Base-by-base conservation (phyloP, 345 rosid species). In the Arabis alpina region DNA sequence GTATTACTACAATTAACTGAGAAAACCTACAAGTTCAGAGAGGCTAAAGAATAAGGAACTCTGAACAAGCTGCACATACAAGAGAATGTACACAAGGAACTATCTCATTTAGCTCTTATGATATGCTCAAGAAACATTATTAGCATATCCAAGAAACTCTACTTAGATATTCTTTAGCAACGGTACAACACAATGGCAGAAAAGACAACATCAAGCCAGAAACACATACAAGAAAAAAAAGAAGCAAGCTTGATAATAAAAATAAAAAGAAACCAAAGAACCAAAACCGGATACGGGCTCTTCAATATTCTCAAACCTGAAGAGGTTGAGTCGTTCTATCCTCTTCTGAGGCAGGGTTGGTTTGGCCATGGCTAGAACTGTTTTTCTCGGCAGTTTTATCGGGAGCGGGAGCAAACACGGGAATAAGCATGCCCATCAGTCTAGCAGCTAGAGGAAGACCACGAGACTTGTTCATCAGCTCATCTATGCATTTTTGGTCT, bases 381-480 rank as follows among this genome's bases (percentile, higher is more conserved):
- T n/a, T 61, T 5, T 14, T 3, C 14, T 11, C 12, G 7, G 12
- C 0, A 7, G 4, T 14, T 24, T 67, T 53, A 43, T 43, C 4
- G 30, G 30, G 30, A 28, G 30, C 54, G 5, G 56, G 63, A 32
- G 56, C 14, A 55, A 54, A 44, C 54, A 55, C 54, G 1, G 73
- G 73, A 9, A 0, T 4, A 48, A 77, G 61, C 55, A 47, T 39
- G 45, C 76, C 82, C 77, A 79, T 41, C 28, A 65, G 6, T 57
- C 52, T 70, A 25, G 77, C 73, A 42, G 79, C 84, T 19, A 79
- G 5, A 13, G 85, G 83, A 61, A 81, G 69, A 66, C 85, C 87
- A 61, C 80, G 70, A 42, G 82, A 62, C 73, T 83, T 76, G 28
- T 64, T 66, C 49, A 19, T 54, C 41, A 68, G 39, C 37, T 68